Percentiles rank a stretch among this genome's conserved stretches.
Conservation (phyloP, 495 filamentous ascomycete genomes). For the Clavariopsis aquatica region DNA sequence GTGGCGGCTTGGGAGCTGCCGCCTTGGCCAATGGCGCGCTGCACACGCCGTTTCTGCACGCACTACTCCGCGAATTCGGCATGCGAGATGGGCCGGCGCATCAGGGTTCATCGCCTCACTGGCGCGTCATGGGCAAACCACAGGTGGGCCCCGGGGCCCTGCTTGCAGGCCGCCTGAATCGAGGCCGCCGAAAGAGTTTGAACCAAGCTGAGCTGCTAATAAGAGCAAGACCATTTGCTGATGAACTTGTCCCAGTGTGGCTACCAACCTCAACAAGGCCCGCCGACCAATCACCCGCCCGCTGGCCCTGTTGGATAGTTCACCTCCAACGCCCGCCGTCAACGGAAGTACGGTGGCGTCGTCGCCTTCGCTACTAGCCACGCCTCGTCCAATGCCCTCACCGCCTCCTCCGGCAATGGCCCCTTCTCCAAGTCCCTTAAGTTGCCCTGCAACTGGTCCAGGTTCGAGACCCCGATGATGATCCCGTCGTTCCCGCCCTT, state of each 20-base stretch:
- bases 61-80: not conserved
- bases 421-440: conserved; percentile 68
- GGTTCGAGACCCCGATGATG: conserved; percentile 33
- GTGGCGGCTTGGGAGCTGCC: conserved; percentile 28
- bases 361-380: conserved; percentile 65
- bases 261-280: not conserved
- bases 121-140: not conserved
- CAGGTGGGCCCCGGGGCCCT: not conserved
- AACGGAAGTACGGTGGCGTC: conserved; percentile 56
- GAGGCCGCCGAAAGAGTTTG: not conserved
- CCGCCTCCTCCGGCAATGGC: conserved; percentile 80
- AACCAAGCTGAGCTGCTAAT: not conserved
- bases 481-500: conserved; percentile 67
- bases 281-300: not conserved
- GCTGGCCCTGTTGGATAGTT: not conserved
- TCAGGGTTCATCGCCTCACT: not conserved
- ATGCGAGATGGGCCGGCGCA: not conserved
- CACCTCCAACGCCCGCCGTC: not conserved
- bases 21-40: too few relatives aligned
- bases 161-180: not conserved
- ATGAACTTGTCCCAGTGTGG: not conserved
- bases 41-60: not conserved
- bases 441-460: conserved; percentile 31
- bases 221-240: not conserved
- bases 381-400: conserved; percentile 77